These are phyloP conservation scores for Botrytis pseudocinerea DNA, from an alignment of 2,329 filamentous ascomycete genomes.

Conservation along the genomic window DNA sequence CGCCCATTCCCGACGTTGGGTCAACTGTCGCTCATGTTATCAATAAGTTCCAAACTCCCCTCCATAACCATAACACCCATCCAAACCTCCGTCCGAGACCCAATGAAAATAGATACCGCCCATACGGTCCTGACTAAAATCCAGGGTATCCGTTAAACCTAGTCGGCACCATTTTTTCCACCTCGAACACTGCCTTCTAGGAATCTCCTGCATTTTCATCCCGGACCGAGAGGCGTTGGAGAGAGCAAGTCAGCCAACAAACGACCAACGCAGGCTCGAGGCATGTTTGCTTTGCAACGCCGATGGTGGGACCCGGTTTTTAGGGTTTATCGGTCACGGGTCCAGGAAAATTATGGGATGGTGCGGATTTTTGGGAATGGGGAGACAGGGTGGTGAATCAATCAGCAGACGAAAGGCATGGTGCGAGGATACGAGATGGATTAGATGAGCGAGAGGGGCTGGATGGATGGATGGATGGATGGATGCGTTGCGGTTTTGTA, in stretches of 20 bases:
- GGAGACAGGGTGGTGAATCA: conserved; percentile 7
- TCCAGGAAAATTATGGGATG: conserved; percentile 1
- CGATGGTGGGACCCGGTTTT: conserved; percentile 19
- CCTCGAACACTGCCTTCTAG: neutral
- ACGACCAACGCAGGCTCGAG: conserved; percentile 9
- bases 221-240: conserved; percentile 10
- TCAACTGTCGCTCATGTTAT: conserved; percentile 17
- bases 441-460: neutral
- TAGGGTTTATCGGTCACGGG: conserved; percentile 18
- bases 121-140: conserved; percentile 18
- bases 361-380: neutral
- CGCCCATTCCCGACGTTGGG: neutral
- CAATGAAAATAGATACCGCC: conserved; percentile 17
- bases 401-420: neutral
- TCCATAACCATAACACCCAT: neutral
- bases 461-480: neutral
- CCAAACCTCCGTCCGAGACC: conserved; percentile 10
- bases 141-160: conserved; percentile 6
- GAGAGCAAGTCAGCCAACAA: neutral
- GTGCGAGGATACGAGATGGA: neutral
- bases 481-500: too few species aligned
- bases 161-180: neutral
- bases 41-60: neutral
- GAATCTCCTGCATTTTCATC: conserved; percentile 1
- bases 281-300: neutral